phyloP scores from a whole-genome alignment of 176 grass and related monocot genomes.

The Carex myosuroides region DNA sequence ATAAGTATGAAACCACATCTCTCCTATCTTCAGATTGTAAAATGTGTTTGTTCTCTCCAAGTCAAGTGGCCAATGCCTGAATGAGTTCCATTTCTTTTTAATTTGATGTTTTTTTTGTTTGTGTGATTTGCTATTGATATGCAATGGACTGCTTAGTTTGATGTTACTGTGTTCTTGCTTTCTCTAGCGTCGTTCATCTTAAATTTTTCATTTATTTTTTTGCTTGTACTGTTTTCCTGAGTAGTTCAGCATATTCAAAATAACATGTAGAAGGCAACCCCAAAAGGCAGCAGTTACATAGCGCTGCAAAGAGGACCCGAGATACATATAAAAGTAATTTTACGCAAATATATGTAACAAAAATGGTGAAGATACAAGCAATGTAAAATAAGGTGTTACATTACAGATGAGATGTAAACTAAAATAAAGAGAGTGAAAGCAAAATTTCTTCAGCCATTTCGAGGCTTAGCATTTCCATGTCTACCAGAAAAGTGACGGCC shows the following conservation, averaged over 20 bases:
- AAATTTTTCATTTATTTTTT: neutral
- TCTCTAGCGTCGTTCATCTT: neutral
- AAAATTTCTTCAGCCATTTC: neutral
- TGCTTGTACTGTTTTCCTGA: neutral
- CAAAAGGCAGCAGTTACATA: neutral
- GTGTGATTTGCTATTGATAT: neutral
- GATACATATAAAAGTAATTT: neutral
- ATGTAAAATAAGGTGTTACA: neutral
- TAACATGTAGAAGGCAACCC: neutral
- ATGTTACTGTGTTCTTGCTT: neutral
- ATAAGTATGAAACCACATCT: slow-evolving; percentile 23
- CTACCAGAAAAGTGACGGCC: slow-evolving; percentile 25
- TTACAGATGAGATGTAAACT: neutral
- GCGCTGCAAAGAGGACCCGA: neutral
- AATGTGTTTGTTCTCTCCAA: slow-evolving; percentile 11
- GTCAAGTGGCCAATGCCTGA: neutral
- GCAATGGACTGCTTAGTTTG: neutral
- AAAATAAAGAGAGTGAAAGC: neutral
- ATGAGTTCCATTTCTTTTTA: neutral
- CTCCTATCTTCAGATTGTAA: slow-evolving; percentile 25
- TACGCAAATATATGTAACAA: neutral
- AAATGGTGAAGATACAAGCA: neutral
- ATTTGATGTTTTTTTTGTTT: too few species aligned
- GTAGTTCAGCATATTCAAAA: neutral
- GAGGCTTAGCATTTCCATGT: neutral